phyloP scores from a whole-genome alignment of 2,329 filamentous ascomycete species.

The Fusarium begoniae region DNA sequence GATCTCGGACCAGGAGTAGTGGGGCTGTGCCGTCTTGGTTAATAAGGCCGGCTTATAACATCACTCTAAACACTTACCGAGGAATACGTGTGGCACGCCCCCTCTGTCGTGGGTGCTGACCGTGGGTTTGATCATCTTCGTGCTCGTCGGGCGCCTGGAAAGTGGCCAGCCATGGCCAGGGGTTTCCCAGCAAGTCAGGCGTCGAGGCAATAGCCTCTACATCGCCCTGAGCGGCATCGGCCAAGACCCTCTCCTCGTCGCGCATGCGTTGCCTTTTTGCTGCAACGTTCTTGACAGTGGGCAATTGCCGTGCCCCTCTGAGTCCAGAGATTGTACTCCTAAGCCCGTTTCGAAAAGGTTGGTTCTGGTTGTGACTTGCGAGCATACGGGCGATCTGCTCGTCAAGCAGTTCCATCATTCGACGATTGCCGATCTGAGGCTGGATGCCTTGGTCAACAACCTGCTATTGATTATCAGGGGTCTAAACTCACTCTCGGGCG shows the following conservation, averaged over 20 bases:
- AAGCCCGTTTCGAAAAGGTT: background rate
- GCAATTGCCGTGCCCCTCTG: background rate
- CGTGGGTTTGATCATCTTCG: background rate
- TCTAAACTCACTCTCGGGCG: constrained; percentile 48
- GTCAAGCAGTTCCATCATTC: constrained; percentile 43
- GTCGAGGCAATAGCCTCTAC: background rate
- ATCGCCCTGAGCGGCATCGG: background rate
- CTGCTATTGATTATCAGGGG: background rate
- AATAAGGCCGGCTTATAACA: background rate
- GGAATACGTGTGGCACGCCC: constrained; percentile 21
- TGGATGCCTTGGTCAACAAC: background rate
- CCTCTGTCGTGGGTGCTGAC: background rate
- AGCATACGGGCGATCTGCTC: constrained; percentile 39
- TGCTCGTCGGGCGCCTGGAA: background rate
- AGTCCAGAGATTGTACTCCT: background rate
- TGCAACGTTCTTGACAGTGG: constrained; percentile 13
- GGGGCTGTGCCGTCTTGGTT: constrained; percentile 8
- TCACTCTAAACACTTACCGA: background rate
- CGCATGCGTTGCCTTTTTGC: background rate
- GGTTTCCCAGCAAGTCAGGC: background rate
- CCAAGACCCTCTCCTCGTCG: background rate
- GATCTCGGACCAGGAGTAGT: constrained; percentile 1
- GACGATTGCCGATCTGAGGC: constrained; percentile 7
- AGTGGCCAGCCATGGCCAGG: constrained; percentile 16
- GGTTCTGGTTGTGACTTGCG: background rate